Base-by-base conservation (phyloP, 345 rosid genomes). In the Syzygium aromaticum region DNA sequence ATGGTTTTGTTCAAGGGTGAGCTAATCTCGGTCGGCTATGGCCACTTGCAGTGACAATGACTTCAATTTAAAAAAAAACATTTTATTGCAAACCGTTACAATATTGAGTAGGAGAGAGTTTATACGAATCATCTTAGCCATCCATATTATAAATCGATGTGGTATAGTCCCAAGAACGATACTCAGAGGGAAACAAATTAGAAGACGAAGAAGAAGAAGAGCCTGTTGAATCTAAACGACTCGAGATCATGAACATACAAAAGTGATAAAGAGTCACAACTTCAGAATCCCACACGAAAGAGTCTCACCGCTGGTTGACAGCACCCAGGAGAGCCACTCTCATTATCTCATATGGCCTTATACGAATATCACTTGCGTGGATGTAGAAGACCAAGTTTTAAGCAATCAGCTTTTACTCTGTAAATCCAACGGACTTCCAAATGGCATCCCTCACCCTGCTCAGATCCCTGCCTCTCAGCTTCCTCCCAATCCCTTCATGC, bases 401-500 rank as follows among this genome's bases (percentile, higher is more conserved):
- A 61, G 6, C n/a, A 14, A n/a, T n/a, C 25, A 33, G 82, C 15
- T 84, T 51, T 8, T 90, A 92, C 87, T 91, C 94, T 49, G 91
- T 91, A 84, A 92, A 90, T 15, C 94, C 94, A 23, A 91, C 90
- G 67, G 86, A 88, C 89, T 91, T 87, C 94, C 94, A 92, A 61
- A 92, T 85, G 23, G 92, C 92, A 82, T 92, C 91, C 73, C 94
- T 91, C 87, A 92, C 91, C 92, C 89, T 91, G 57, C 92, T 78
- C 85, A 92, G 87, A 85, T 92, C 94, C 43, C 94, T 88, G 27
- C 94, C 94, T 84, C 91, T 92, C 83, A 92, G 88, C 43, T 93
- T 92, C 90, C 94, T 88, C 38, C 94, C 93, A 30, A 89, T 53
- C 54, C 94, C 94, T 89, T 91, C 94, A 84, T 92, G 93, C 64